Conservation (phyloP, 805 yeast species). For the Candida ascalaphidarum region DNA sequence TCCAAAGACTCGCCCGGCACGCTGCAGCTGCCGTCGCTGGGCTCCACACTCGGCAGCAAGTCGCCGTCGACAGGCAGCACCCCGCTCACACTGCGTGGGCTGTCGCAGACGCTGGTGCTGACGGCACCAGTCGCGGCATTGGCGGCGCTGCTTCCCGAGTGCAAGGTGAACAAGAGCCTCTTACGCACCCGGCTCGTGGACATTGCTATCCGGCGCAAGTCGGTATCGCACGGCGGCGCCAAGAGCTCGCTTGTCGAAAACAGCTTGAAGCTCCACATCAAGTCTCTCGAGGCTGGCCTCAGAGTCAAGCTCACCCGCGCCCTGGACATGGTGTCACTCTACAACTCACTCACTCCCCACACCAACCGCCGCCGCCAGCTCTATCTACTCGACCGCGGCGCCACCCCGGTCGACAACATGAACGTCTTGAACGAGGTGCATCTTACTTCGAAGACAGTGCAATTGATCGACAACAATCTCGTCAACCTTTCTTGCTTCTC, state of each 20-base stretch:
- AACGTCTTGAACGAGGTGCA: conserved; percentile 1
- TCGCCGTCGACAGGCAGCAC: too few species aligned
- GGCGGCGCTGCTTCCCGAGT: conserved; percentile 2
- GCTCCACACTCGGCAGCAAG: too few species aligned
- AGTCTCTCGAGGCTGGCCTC: conserved; percentile 44
- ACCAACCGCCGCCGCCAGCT: conserved; percentile 14
- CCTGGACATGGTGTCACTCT: conserved; percentile 34
- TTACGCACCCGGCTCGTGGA: conserved; percentile 12
- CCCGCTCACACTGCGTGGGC: too few species aligned
- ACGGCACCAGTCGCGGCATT: too few species aligned
- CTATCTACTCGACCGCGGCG: conserved; percentile 5
- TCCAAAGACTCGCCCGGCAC: too few species aligned
- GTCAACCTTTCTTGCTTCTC: conserved; percentile 29
- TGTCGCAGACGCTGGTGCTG: too few species aligned
- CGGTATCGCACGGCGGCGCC: conserved; percentile 3
- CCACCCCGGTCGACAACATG: background rate
- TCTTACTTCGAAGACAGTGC: conserved; percentile 17
- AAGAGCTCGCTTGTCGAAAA: background rate
- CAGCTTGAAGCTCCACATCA: conserved; percentile 23
- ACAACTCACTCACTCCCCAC: conserved; percentile 32
- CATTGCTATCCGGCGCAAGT: conserved; percentile 26
- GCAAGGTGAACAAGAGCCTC: conserved; percentile 1
- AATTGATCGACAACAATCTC: conserved; percentile 29
- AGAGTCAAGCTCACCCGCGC: conserved; percentile 40
- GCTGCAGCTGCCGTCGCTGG: too few species aligned